Conservation (phyloP, 2,329 filamentous ascomycete genomes). For the Xylariales sp. region DNA sequence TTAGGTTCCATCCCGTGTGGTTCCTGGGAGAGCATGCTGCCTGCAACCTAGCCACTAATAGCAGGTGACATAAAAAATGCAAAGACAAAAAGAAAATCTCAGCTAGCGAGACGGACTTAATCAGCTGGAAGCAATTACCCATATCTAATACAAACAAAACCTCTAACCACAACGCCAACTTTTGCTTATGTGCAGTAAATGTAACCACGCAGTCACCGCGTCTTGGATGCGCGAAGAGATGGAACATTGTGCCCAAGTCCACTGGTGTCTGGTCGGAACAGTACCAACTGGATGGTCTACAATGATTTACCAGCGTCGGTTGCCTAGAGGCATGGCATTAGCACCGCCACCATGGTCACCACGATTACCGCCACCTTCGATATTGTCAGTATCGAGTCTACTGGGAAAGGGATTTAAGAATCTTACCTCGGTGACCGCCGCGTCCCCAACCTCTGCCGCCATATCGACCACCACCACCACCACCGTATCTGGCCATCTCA, state of each 20-base stretch:
- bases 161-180: constrained; percentile 27
- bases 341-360: constrained; percentile 38
- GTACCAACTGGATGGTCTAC: too few relatives aligned
- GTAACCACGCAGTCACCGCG: too few relatives aligned
- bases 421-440: constrained; percentile 43
- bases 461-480: constrained; percentile 71
- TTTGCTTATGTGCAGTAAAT: constrained; percentile 24
- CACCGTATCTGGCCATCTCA: constrained; percentile 92
- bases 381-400: constrained; percentile 5
- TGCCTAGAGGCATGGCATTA: constrained; percentile 27
- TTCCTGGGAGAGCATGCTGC: too few relatives aligned
- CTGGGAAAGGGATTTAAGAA: not conserved
- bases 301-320: constrained; percentile 26
- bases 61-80: too few relatives aligned
- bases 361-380: constrained; percentile 22
- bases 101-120: too few relatives aligned
- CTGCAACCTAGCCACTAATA: too few relatives aligned
- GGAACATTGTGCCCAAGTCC: too few relatives aligned
- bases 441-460: constrained; percentile 65
- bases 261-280: too few relatives aligned
- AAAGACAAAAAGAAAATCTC: too few relatives aligned
- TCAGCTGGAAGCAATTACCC: too few relatives aligned
- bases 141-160: constrained; percentile 25
- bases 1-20: too few relatives aligned
- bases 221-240: too few relatives aligned